phyloP scores from a whole-genome alignment of 345 rosid species.

The Eucalyptus cloeziana region DNA sequence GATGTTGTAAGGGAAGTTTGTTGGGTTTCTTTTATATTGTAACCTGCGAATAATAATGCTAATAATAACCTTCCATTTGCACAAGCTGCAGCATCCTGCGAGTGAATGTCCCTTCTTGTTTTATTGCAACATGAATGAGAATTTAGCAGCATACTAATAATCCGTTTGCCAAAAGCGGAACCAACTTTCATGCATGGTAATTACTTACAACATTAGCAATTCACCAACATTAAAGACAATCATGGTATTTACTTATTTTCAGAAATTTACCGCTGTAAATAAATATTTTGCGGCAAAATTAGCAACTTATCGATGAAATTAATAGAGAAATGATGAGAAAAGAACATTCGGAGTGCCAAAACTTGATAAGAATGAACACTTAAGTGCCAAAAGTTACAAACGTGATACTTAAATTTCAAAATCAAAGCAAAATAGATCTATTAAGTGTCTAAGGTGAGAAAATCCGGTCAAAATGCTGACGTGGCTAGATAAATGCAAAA shows the following conservation, averaged over 20 bases:
- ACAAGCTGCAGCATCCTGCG: background rate
- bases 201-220: background rate
- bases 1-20: background rate
- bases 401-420: too few species aligned
- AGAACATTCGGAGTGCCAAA: rapidly evolving
- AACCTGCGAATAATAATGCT: background rate
- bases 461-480: too few species aligned
- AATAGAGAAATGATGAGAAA: too few species aligned
- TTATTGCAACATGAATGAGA: background rate
- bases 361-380: rapidly evolving
- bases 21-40: background rate
- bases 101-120: background rate
- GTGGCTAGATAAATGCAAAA: too few species aligned
- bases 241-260: background rate
- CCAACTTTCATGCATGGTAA: background rate
- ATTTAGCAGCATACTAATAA: background rate
- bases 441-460: too few species aligned
- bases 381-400: too few species aligned
- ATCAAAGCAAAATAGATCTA: too few species aligned
- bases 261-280: background rate
- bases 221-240: background rate
- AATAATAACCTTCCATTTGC: background rate
- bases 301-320: background rate
- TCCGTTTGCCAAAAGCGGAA: background rate
- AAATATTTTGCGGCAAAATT: background rate